Percentiles rank a stretch among this genome's conserved stretches.
phyloP scores from a whole-genome alignment of 129 eudicot species.

The Dittrichia graveolens region DNA sequence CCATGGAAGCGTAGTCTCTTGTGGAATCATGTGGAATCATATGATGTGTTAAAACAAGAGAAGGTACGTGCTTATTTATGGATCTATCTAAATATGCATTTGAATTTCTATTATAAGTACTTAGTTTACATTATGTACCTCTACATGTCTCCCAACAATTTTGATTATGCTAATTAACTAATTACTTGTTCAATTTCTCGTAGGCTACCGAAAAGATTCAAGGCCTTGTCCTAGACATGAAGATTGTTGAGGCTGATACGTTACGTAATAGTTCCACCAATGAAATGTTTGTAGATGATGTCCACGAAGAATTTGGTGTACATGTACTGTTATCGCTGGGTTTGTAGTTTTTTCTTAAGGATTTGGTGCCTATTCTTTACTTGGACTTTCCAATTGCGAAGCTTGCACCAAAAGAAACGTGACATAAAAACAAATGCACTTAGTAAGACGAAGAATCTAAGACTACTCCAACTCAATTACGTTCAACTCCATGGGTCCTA shows the following conservation, averaged over 20 bases:
- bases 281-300: too few species aligned
- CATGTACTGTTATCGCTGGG: too few species aligned
- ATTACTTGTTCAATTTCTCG: not conserved
- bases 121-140: too few species aligned
- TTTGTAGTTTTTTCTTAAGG: too few species aligned
- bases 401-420: too few species aligned
- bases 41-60: not conserved
- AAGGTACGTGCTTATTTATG: not conserved
- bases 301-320: too few species aligned
- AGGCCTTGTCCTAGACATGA: slow-evolving; percentile 11
- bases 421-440: not conserved
- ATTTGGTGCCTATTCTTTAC: too few species aligned
- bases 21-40: slow-evolving; percentile 15
- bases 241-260: not conserved
- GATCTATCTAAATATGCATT: too few species aligned
- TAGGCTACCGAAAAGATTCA: not conserved
- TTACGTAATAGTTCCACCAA: not conserved
- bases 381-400: too few species aligned
- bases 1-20: slow-evolving; percentile 5
- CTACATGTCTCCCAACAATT: not conserved
- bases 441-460: not conserved
- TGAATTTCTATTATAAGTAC: too few species aligned
- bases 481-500: not conserved
- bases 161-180: not conserved
- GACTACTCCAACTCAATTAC: slow-evolving; percentile 2